A percentile compares a stretch with the other conserved stretches of the same genome.
Evolutionary conservation across 129 eudicot genomes (phyloP).

Genomic region (Rutidosis leptorrhynchoides): DNA sequence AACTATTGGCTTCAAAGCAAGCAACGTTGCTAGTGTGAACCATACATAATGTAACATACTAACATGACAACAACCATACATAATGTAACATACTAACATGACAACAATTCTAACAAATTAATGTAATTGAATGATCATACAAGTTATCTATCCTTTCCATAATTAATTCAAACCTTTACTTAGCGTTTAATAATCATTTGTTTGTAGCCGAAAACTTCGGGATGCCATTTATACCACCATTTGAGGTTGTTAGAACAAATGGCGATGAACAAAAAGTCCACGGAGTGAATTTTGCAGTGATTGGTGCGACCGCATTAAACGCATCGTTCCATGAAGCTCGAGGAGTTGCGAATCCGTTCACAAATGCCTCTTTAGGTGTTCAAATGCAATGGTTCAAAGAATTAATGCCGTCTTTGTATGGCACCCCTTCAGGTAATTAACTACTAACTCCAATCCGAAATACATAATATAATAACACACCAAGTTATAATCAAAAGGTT

Average conservation of each 20-base stretch:
- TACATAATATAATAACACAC: background rate
- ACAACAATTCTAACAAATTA: no score
- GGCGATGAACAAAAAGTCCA: conserved; percentile 13
- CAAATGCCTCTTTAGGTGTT: conserved; percentile 40
- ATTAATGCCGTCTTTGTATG: conserved; percentile 25
- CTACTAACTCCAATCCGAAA: background rate
- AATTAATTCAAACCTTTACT: background rate
- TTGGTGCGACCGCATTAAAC: conserved; percentile 41
- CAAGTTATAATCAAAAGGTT: no score
- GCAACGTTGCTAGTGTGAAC: conserved; percentile 17
- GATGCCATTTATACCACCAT: conserved; percentile 37
- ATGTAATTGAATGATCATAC: background rate
- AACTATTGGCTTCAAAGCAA: background rate
- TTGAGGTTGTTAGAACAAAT: conserved; percentile 17
- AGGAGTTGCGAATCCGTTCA: conserved; percentile 31
- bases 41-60: background rate
- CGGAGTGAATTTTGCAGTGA: conserved; percentile 42
- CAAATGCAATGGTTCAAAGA: conserved; percentile 48
- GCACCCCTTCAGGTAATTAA: conserved; percentile 30
- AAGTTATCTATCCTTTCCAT: background rate
- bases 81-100: background rate
- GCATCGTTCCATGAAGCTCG: conserved; percentile 33
- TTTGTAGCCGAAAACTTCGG: conserved; percentile 29
- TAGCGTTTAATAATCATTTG: background rate
- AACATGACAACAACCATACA: no score